Base-by-base conservation (phyloP, 495 filamentous ascomycete genomes). In the Clavariopsis aquatica region DNA sequence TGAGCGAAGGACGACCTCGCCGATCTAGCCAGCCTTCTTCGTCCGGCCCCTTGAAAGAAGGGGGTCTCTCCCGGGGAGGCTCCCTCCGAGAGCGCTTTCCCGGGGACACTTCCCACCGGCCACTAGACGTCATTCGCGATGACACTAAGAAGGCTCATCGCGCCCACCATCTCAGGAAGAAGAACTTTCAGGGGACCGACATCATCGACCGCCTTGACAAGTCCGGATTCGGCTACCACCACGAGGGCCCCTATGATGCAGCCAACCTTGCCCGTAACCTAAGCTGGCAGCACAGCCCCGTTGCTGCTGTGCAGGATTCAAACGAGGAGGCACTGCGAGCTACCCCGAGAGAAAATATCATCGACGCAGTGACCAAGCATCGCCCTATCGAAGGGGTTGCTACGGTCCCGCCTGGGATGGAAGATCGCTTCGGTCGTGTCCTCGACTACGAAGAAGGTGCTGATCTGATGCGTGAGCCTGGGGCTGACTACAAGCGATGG, bases 161-260 rank as follows among this genome's bases (percentile, higher is more conserved):
- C 19, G 74, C 83, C 1, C 84, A 82, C 0, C 86, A 87, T 71
- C 80, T 89, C 1, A 80, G 83, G 8, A 84, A 83, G 64, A 85
- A 81, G 53, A 83, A 84, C 54, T 78, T 87, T 12, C 85, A 89
- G 17, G 83, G 86, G 29, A 78, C 90, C 0, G 94, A 98, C 71
- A 79, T 80, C 13, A 92, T 98, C 66, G 94, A 98, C 75, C 73
- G 80, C 2, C 82, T 98, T 0, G 94, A 96, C 68, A 76, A 79
- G 54, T 74, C 78, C 0, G 76, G 86, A 1, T 81, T 74, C 8
- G 75, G 79, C 1, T 98, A 96, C 70, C 94, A 98, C 73, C 94
- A 98, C 68, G 90, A 89, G 59, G 94, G 94, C 0, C 94, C 94
- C 0, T 98, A 90, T 66, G 94, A 98, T 73, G 91, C 94, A 0